Evolutionary conservation across 208 protist genomes (phyloP).

Genomic region (Trypanosoma cruzi): DNA sequence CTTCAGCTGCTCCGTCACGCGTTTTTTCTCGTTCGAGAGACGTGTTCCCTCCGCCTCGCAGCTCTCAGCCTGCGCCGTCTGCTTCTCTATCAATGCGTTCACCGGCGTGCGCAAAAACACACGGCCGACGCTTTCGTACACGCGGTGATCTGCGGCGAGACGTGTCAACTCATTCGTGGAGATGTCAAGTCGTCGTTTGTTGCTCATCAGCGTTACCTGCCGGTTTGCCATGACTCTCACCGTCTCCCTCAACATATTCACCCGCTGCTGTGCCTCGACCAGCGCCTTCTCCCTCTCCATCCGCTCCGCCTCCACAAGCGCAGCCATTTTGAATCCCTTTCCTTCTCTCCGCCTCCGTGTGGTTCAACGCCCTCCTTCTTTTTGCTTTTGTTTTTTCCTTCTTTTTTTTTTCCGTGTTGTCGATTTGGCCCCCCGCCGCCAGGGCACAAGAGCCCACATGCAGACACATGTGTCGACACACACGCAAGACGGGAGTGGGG

Average conservation of each 20-base stretch:
- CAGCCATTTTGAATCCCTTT: constrained; percentile 33
- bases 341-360: constrained; percentile 2
- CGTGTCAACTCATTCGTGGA: constrained; percentile 76
- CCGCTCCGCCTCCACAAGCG: constrained; percentile 79
- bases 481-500: not conserved
- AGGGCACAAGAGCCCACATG: not conserved
- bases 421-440: not conserved
- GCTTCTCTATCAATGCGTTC: constrained; percentile 64
- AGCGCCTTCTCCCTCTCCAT: constrained; percentile 91
- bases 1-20: constrained; percentile 61
- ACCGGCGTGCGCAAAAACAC: constrained; percentile 73
- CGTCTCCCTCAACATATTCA: constrained; percentile 70
- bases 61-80: constrained; percentile 66
- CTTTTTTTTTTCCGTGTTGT: not conserved
- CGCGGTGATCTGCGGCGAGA: constrained; percentile 63
- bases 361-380: not conserved
- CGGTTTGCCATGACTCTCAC: constrained; percentile 85
- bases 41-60: constrained; percentile 80
- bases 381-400: constrained; percentile 1
- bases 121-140: constrained; percentile 84
- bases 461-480: not conserved
- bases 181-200: constrained; percentile 72
- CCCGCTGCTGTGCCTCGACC: constrained; percentile 82
- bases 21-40: constrained; percentile 82
- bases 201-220: constrained; percentile 67